Base-by-base conservation (phyloP, 495 filamentous ascomycete genomes). In the Chaetomidium leptoderma region DNA sequence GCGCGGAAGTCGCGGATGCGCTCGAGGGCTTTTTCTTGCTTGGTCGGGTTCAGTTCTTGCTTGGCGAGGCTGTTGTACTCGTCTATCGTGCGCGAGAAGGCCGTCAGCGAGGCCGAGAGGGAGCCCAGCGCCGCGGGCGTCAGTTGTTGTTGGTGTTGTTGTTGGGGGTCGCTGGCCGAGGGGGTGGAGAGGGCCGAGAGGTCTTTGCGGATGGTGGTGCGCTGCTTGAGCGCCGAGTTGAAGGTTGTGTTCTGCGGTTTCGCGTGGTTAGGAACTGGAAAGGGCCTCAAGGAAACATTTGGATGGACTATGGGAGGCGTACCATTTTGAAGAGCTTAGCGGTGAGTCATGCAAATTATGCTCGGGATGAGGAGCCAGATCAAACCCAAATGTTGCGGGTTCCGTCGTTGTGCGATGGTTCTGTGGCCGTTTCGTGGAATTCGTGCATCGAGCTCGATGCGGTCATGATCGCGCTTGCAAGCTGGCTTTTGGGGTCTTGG, bases 191-290 rank as follows among this genome's bases (percentile, higher is more conserved):
- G 88, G 63, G 74, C 74, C 62, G 89, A 83, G 50, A 97, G 85
- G 71, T 96, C 91, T 59, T 84, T 85, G 62, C 91, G 89, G 67
- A 96, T 86, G 7, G 90, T 81, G 55, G 88, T 91, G 44, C 86
- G 89, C 77, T 97, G 92, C 74, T 95, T 95, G 29, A 96, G 83
- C 30, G 93, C 92, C 17, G 91, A 92, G 73, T 97, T 97, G 82
- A 96, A 97, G 59, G 92, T 82, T 16, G 90, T 89, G 71, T 96
- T 96, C 92, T 81, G 53, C 11, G 46, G 16, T 26, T 24, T 7
- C 0, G 29, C 2, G 13, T 21, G 46, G 30, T 24, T 35, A 10
- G 47, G n/a, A 24, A 27, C 11, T 8, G 4, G 39, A 16, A 2
- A 17, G 6, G 40, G n/a, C n/a, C n/a, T n/a, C n/a, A n/a, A 24